These are phyloP conservation scores for Sporisorium reilianum DNA, from an alignment of 1,284 basidiomycete species.

Conservation along the genomic window DNA sequence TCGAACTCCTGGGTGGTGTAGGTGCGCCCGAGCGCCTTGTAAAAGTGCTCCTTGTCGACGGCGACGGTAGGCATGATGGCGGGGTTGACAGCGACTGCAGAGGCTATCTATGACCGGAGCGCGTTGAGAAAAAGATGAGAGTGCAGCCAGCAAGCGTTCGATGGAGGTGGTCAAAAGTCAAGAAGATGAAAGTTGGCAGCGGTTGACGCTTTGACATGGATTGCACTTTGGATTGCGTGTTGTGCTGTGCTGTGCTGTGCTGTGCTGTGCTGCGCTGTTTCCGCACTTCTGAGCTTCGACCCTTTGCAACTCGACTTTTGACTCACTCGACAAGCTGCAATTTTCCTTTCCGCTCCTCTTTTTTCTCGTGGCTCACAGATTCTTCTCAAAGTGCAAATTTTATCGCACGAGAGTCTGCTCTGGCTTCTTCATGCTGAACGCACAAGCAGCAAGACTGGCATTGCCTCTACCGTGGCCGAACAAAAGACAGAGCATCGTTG, in stretches of 20 bases:
- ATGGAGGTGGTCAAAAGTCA: constrained; percentile 1
- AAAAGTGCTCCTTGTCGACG: constrained; percentile 95
- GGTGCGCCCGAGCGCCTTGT: constrained; percentile 83
- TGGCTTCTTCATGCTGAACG: background rate
- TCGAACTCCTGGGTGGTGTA: constrained; percentile 88
- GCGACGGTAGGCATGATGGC: constrained; percentile 87
- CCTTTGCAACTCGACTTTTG: constrained; percentile 1
- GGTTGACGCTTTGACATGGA: constrained; percentile 3
- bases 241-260: too few relatives aligned
- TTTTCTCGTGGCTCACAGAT: constrained; percentile 24
- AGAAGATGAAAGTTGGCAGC: background rate
- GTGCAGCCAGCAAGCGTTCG: background rate
- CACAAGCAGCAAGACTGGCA: background rate
- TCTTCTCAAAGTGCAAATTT: constrained; percentile 5
- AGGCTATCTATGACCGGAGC: background rate
- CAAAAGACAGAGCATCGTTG: background rate
- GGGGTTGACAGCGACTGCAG: background rate
- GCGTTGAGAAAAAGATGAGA: background rate
- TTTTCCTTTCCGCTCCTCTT: constrained; percentile 3
- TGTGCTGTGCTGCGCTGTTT: background rate
- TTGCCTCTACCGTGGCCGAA: background rate
- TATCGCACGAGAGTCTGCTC: constrained; percentile 15
- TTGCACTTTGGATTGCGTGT: too few relatives aligned
- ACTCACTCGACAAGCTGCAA: constrained; percentile 4
- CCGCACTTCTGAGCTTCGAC: background rate